Conservation (phyloP, 2,329 filamentous ascomycete species). For the Lachnum nothofagi region DNA sequence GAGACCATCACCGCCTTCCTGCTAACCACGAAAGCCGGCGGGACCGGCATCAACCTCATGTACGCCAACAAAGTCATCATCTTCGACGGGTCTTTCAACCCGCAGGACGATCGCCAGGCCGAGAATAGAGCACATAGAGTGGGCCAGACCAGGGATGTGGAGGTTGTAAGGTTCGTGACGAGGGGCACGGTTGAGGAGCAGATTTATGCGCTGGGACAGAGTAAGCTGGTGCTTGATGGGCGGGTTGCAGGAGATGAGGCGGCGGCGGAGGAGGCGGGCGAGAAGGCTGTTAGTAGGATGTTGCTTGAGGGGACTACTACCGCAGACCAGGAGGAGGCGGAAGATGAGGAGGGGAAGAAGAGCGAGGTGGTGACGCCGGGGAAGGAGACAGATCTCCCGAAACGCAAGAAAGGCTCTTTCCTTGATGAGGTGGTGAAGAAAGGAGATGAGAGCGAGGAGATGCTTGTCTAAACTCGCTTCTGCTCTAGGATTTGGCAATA, state of each 20-base stretch:
- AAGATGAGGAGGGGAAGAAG: constrained; percentile 6
- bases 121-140: constrained; percentile 95
- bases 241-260: constrained; percentile 58
- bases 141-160: constrained; percentile 83
- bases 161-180: constrained; percentile 81
- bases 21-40: constrained; percentile 86
- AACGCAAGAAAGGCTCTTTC: neutral
- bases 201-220: constrained; percentile 83
- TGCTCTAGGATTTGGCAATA: too few relatives aligned
- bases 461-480: neutral
- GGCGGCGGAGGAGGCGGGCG: constrained; percentile 34
- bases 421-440: neutral
- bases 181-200: constrained; percentile 84
- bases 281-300: constrained; percentile 27
- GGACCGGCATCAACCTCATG: constrained; percentile 94
- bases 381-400: neutral
- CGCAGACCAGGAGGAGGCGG: constrained; percentile 7
- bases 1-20: constrained; percentile 81
- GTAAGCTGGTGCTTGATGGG: constrained; percentile 85
- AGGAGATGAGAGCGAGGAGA: neutral
- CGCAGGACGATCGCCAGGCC: constrained; percentile 95
- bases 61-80: constrained; percentile 97
- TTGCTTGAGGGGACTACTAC: constrained; percentile 25
- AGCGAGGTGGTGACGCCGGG: constrained; percentile 7
- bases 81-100: constrained; percentile 95